Evolutionary conservation across 805 yeast genomes (phyloP).

Genomic region (Wickerhamiella musiphila): DNA sequence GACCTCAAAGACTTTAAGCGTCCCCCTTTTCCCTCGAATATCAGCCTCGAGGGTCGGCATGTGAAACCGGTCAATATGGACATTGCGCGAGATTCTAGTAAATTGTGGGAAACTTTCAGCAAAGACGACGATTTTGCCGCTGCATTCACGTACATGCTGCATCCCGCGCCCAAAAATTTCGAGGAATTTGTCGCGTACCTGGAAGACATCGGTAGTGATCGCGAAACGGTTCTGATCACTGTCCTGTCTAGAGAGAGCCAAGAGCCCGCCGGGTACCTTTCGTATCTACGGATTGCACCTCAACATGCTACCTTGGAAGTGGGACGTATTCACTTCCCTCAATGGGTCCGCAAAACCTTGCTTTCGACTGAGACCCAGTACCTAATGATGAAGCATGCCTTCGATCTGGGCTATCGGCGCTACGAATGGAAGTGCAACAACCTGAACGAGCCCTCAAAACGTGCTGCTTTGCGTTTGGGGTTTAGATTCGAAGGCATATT

Average conservation of each 20-base stretch:
- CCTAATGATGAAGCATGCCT: constrained; percentile 18
- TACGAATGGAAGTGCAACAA: constrained; percentile 24
- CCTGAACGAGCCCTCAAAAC: constrained; percentile 18
- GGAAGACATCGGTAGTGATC: not conserved
- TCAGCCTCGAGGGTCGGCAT: constrained; percentile 3
- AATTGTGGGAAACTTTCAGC: not conserved
- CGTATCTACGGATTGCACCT: constrained; percentile 18
- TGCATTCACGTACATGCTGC: constrained; percentile 13
- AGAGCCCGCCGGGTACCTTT: constrained; percentile 17
- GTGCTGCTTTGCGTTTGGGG: constrained; percentile 22
- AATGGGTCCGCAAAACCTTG: constrained; percentile 14
- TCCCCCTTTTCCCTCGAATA: constrained; percentile 2
- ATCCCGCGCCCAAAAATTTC: constrained; percentile 8
- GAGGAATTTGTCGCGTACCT: constrained; percentile 6
- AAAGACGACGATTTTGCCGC: constrained; percentile 3
- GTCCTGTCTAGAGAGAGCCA: constrained; percentile 13
- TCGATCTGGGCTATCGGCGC: constrained; percentile 19
- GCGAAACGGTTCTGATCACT: constrained; percentile 12
- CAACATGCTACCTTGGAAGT: constrained; percentile 18
- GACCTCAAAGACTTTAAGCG: constrained; percentile 6
- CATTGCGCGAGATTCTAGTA: constrained; percentile 5
- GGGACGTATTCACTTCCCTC: constrained; percentile 18
- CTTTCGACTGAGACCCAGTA: constrained; percentile 22
- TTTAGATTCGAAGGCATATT: constrained; percentile 21
- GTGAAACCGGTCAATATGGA: constrained; percentile 6